Evolutionary conservation across 768 basidiomycete species (phyloP), one percentile per base, ranked within the genome.

Genomic region (Cyathus striatus): DNA sequence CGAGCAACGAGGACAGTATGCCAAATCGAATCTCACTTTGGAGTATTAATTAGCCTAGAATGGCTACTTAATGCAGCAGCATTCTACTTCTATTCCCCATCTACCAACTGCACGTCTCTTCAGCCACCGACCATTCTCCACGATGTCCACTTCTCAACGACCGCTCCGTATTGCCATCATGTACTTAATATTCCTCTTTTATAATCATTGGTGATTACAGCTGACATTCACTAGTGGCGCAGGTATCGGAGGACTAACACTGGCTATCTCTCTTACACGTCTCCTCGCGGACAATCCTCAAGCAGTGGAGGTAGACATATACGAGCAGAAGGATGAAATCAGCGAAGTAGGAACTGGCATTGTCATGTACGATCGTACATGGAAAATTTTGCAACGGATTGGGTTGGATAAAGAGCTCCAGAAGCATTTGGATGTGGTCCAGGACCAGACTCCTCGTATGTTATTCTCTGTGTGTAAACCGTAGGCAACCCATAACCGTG

Each of bases 291-390:
- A n/a, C n/a, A n/a, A n/a, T n/a, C 12, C 12, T 9, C 13, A 14
- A 12, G 18, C 2, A 21, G 25, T 40, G 14, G n/a, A n/a, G n/a
- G n/a, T n/a, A n/a, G 39, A 40, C 23, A 40, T 40, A 21, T 40
- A 40, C 23, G 2, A 40, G 23, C 14, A 3, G 13, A 25, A n/a
- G 14, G 13, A n/a, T n/a, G 39, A 23, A 13, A 10, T 40, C 9
- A 22, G 9, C 14, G 39, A 40, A 23, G 22, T 23, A 10, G 39
- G 39, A 40, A 23, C 39, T 22, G 39, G 39, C 10, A 40, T 40
- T 23, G 25, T 3, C 7, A 2, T 3, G 14, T 40, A 5, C 20
- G 20, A 17, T 7, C 18, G 39, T 10, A 40, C 5, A 18, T 40
- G 39, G 39, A 23, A 23, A 10, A 20, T 40, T 9, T 40, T 23